Evolutionary conservation across 164 flowering plant genomes (phyloP).

Genomic region (Umbilicus rupestris): DNA sequence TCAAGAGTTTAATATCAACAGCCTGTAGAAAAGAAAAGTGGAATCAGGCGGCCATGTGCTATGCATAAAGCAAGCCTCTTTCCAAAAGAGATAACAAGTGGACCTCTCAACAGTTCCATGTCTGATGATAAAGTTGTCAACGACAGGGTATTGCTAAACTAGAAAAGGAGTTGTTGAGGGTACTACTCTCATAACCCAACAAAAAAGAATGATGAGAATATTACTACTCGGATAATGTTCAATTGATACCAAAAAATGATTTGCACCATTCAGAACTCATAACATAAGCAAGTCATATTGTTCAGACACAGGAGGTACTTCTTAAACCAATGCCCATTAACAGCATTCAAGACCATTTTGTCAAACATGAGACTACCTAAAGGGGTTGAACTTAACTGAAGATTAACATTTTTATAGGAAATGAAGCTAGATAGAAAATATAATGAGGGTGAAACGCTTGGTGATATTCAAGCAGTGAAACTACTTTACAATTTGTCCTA

Average conservation of each 20-base stretch:
- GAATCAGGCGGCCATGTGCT: not conserved
- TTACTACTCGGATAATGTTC: not conserved
- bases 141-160: no score
- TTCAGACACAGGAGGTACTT: not conserved
- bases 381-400: no score
- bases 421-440: no score
- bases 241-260: no score
- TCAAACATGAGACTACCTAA: not conserved
- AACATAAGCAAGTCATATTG: not conserved
- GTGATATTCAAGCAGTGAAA: no score
- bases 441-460: no score
- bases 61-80: not conserved
- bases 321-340: not conserved
- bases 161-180: no score
- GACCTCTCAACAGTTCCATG: not conserved
- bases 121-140: not conserved
- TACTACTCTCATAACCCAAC: no score
- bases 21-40: conserved; percentile 43
- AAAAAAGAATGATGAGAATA: no score
- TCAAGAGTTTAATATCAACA: conserved; percentile 71
- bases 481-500: no score
- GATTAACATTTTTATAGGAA: no score
- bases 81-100: not conserved
- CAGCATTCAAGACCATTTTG: not conserved
- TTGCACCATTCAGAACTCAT: not conserved